phyloP scores from a whole-genome alignment of 2,329 filamentous ascomycete genomes.

The Fusarium sp. region DNA sequence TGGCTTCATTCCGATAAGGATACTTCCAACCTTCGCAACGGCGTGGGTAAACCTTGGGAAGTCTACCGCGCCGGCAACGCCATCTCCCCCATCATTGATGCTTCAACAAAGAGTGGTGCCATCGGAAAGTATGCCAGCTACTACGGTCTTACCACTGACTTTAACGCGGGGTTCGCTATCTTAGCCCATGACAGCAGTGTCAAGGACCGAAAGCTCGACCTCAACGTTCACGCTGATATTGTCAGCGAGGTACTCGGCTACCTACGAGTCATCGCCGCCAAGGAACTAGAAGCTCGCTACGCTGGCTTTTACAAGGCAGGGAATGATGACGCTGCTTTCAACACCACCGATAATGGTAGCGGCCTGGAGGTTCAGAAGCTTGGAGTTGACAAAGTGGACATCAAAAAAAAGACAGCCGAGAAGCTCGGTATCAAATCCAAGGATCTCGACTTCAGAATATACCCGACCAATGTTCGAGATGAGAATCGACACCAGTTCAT shows the following conservation, averaged over 20 bases:
- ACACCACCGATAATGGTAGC: constrained; percentile 39
- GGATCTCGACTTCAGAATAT: constrained; percentile 50
- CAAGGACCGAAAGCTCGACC: constrained; percentile 45
- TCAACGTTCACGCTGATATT: constrained; percentile 54
- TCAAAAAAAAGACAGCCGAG: constrained; percentile 35
- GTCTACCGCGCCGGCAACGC: constrained; percentile 48
- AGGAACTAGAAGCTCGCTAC: constrained; percentile 30
- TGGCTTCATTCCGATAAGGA: constrained; percentile 50
- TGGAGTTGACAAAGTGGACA: constrained; percentile 22
- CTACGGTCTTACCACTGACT: constrained; percentile 35
- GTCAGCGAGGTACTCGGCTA: constrained; percentile 44
- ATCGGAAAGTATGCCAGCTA: constrained; percentile 50
- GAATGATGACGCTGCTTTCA: constrained; percentile 1
- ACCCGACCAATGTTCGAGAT: constrained; percentile 50
- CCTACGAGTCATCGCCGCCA: constrained; percentile 14
- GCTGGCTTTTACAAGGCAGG: constrained; percentile 11
- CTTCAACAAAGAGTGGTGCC: constrained; percentile 47
- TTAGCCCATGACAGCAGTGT: constrained; percentile 51
- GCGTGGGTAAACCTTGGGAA: constrained; percentile 53
- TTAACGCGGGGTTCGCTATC: constrained; percentile 51
- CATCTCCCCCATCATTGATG: constrained; percentile 46
- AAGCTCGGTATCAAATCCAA: constrained; percentile 37
- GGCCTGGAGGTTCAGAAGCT: constrained; percentile 47
- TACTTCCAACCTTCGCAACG: constrained; percentile 54
- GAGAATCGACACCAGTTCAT: constrained; percentile 47